Base-by-base conservation (phyloP, 2,329 filamentous ascomycete genomes). In the Davidsoniella virescens region DNA sequence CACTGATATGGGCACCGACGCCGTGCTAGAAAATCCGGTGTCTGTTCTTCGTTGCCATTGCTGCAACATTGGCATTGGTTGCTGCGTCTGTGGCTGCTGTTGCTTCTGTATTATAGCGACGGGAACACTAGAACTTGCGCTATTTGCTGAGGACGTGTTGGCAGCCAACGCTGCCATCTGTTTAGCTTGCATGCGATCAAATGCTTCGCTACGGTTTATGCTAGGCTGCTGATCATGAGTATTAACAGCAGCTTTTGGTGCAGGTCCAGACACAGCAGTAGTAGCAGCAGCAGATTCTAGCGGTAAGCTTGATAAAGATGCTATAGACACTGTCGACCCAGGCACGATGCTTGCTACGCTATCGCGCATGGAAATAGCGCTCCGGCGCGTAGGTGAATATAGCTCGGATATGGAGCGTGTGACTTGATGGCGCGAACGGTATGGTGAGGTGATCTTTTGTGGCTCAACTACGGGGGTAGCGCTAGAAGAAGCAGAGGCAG, bases 401-500 rank as follows among this genome's bases (percentile, higher is more conserved):
- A 75, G 57, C 55, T 77, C 74, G 42, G 70, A 70, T 52, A 77
- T 68, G 44, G 76, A 79, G 33, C 73, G 70, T 54, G 68, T 71
- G 53, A 76, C 65, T 56, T 74, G 72, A 56, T 76, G 75, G 52
- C 68, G 69, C 61, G 59, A 56, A 59, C 49, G 52, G 38, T 54
- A 51, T 9, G 52, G 52, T 7, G 52, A 54, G 14, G 52, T 49
- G 16, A 51, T 39, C 16, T 50, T 47, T 17, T 49, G 49, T 17
- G 44, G 25, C 5, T 51, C 49, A 14, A 44, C 40, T 17, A 45
- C 6, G 25, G 47, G 10, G 12, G 25, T 12, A 4, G 14, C 9
- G 16, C 17, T 23, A 12, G 39, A 10, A 26, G 39, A 10, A 26
- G 39, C 25, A 16, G 33, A 23, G 5, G 26, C 10, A 8, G 10